A percentile compares a stretch with the other conserved stretches of the same genome.
Conservation (phyloP, 495 filamentous ascomycete species). For the Neurospora sp. region DNA sequence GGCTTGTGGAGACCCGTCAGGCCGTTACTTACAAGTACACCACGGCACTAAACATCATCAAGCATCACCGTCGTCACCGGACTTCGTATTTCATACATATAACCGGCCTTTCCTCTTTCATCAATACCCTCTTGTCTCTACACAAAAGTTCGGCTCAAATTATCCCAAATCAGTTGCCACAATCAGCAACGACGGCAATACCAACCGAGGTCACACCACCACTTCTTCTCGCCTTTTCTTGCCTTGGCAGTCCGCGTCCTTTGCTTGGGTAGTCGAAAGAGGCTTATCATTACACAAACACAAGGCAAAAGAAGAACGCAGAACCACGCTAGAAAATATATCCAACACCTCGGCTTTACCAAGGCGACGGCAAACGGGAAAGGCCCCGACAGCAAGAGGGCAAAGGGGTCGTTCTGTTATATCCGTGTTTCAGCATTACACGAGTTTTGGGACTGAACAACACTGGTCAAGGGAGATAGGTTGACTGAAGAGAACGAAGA, state of each 20-base stretch:
- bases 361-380: neutral
- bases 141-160: neutral
- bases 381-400: neutral
- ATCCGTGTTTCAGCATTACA: neutral
- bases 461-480: neutral
- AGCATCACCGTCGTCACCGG: neutral
- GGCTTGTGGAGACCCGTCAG: neutral
- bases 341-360: neutral
- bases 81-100: neutral
- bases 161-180: neutral
- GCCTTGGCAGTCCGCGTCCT: neutral
- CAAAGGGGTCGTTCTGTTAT: neutral
- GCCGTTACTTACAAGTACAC: neutral
- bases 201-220: neutral
- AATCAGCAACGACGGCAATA: neutral
- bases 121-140: neutral
- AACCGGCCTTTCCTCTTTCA: neutral
- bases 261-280: neutral
- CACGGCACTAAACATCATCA: neutral
- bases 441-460: neutral
- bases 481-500: neutral
- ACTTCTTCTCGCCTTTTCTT: neutral
- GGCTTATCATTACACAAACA: neutral
- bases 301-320: neutral
- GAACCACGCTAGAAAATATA: neutral